Evolutionary conservation across 2,329 filamentous ascomycete genomes (phyloP).

Genomic region (Gnomoniopsis sp.): DNA sequence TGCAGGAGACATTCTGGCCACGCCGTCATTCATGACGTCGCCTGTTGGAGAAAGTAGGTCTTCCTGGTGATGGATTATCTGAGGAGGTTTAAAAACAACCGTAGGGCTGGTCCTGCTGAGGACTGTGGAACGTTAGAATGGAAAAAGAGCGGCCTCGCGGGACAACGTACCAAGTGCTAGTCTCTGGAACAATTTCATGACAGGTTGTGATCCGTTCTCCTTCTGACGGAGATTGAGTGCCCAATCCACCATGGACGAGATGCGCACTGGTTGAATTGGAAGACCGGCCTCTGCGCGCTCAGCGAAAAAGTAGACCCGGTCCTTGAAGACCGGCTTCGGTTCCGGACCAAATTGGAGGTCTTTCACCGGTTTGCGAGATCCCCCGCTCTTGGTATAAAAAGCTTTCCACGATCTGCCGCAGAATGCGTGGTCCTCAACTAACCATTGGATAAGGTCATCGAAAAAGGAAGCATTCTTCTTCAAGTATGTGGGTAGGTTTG

Average conservation of each 20-base stretch:
- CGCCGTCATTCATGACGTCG: conserved; percentile 64
- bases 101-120: conserved; percentile 49
- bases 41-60: conserved; percentile 38
- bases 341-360: conserved; percentile 30
- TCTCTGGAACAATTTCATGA: conserved; percentile 57
- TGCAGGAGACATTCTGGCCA: conserved; percentile 59
- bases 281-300: conserved; percentile 41
- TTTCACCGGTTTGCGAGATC: conserved; percentile 35
- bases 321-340: conserved; percentile 30
- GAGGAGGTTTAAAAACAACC: conserved; percentile 38
- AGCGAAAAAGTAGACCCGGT: conserved; percentile 54
- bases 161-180: conserved; percentile 47
- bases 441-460: conserved; percentile 38
- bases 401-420: conserved; percentile 45
- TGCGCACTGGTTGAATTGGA: conserved; percentile 32
- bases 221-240: conserved; percentile 38
- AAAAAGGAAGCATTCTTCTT: conserved; percentile 30
- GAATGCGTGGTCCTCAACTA: conserved; percentile 38
- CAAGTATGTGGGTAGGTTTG: conserved; percentile 25
- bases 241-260: conserved; percentile 47
- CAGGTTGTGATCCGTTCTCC: conserved; percentile 42
- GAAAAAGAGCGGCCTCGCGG: conserved; percentile 14
- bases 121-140: conserved; percentile 29
- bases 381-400: conserved; percentile 40
- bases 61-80: conserved; percentile 38